Evolutionary conservation across 352 stramenopile genomes (phyloP).

Genomic region (Globisporangium takayamanum): DNA sequence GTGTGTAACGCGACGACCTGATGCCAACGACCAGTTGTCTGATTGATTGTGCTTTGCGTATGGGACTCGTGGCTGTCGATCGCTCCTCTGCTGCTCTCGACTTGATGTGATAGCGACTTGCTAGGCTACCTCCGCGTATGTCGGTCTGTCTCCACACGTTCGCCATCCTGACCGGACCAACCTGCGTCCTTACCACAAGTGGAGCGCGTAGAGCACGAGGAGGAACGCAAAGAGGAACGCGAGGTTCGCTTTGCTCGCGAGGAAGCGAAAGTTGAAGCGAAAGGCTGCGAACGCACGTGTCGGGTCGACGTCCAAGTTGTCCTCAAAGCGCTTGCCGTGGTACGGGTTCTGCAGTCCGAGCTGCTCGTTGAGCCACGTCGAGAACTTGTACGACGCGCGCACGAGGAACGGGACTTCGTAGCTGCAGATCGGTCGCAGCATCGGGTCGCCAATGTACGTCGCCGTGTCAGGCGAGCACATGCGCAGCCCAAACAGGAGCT

Average conservation of each 20-base stretch:
- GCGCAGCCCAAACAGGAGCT: constrained; percentile 63
- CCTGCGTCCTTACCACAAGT: constrained; percentile 39
- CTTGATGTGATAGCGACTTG: background rate
- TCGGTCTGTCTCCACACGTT: too few relatives aligned
- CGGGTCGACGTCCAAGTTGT: constrained; percentile 67
- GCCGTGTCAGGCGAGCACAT: constrained; percentile 62
- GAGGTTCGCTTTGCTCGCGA: constrained; percentile 84
- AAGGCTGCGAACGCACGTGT: constrained; percentile 28
- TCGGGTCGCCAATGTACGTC: constrained; percentile 74
- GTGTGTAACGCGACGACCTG: background rate
- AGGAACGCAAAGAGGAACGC: constrained; percentile 49
- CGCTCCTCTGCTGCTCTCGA: background rate
- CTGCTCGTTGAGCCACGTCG: constrained; percentile 66
- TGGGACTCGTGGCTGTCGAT: too few relatives aligned
- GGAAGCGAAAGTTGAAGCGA: constrained; percentile 84
- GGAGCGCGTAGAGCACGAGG: constrained; percentile 58
- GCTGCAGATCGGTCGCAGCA: constrained; percentile 80
- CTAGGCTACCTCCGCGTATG: too few relatives aligned
- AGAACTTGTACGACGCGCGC: constrained; percentile 69
- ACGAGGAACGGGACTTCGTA: constrained; percentile 77
- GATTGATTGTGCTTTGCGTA: background rate
- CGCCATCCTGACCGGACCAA: background rate
- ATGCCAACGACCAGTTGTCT: background rate
- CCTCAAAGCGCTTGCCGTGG: constrained; percentile 55
- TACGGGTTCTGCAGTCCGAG: constrained; percentile 69